Base-by-base conservation (phyloP, 176 grass and related monocot genomes). In the Leersia perrieri region DNA sequence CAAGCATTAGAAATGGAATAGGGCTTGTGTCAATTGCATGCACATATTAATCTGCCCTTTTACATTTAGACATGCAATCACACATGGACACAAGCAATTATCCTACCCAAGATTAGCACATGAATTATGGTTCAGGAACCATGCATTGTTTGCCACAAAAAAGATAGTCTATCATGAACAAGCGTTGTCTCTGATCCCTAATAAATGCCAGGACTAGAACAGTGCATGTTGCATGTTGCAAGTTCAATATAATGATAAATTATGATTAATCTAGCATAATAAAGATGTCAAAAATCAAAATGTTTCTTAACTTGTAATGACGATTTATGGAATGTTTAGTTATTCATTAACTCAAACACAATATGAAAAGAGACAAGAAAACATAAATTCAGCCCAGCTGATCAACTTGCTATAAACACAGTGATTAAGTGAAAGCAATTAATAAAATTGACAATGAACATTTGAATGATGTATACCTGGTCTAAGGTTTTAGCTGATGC, bases 401-500 rank as follows among this genome's bases (percentile, higher is more conserved):
- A 63, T 71, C 36, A 55, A 31, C 40, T 76, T 80, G 51, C 13
- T 31, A 33, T 75, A 75, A 57, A 6, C 68, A 88, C 2, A 47
- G 60, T 79, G 5, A 33, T 78, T 39, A 33, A 8, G 13, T 66
- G 44, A 79, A 78, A 23, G 33, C 22, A 78, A 80, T 35, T 86
- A 74, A 61, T 23, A 84, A 72, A 23, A 31, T 36, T 23, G n/a
- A 2, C 10, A 64, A 53, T 44, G 30, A 36, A 84, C 12, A 25
- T 58, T 14, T 67, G 30, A 77, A 74, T 35, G 62, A 42, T 73
- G 27, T 32, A 62, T 94, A 95, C 92, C 68, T 95, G 95, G 87
- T 95, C 90, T 64, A 79, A 83, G 57, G 81, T 91, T 91, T 86
- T 98, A 31, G 90, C 86, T 70, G 92, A 95, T 83, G 95, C 91